These are phyloP conservation scores for Tolypocladium ovalisporum DNA, from an alignment of 2,329 filamentous ascomycete genomes.

Conservation along the genomic window DNA sequence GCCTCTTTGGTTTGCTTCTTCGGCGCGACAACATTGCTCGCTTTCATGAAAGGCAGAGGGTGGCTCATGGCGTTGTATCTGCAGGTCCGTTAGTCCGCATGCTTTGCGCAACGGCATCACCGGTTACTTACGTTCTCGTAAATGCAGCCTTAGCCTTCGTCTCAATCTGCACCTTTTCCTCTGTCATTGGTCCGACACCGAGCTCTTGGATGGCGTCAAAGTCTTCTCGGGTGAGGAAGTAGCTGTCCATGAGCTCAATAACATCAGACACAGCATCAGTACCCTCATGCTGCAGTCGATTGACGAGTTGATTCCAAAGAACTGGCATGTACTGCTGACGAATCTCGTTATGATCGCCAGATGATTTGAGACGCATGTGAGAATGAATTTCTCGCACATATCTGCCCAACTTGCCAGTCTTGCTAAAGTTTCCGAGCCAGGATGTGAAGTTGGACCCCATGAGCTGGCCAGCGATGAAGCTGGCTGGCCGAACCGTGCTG, in stretches of 20 bases:
- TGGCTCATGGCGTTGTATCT: slow-evolving; percentile 83
- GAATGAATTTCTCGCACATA: slow-evolving; percentile 90
- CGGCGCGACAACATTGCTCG: slow-evolving; percentile 61
- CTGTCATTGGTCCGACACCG: slow-evolving; percentile 73
- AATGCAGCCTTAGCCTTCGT: slow-evolving; percentile 80
- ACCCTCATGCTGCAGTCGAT: slow-evolving; percentile 64
- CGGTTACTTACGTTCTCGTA: slow-evolving; percentile 62
- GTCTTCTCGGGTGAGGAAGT: slow-evolving; percentile 89
- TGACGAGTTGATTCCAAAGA: slow-evolving; percentile 72
- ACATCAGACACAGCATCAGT: slow-evolving; percentile 73
- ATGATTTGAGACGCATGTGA: slow-evolving; percentile 87
- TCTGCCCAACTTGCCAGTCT: slow-evolving; percentile 64
- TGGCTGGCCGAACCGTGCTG: slow-evolving; percentile 85
- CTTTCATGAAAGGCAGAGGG: slow-evolving; percentile 93
- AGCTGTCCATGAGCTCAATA: slow-evolving; percentile 94
- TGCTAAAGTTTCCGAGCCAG: slow-evolving; percentile 96
- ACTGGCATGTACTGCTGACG: slow-evolving; percentile 89
- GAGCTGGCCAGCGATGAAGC: slow-evolving; percentile 73
- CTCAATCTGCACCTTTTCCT: slow-evolving; percentile 67
- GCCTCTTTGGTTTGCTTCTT: slow-evolving; percentile 64
- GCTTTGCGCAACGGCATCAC: neutral
- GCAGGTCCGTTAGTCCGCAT: neutral
- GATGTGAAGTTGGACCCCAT: slow-evolving; percentile 67
- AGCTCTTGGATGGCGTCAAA: slow-evolving; percentile 89
- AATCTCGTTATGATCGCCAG: slow-evolving; percentile 85